These are phyloP conservation scores for Lizonia empirigonia DNA, from an alignment of 2,329 filamentous ascomycete genomes.

Conservation along the genomic window DNA sequence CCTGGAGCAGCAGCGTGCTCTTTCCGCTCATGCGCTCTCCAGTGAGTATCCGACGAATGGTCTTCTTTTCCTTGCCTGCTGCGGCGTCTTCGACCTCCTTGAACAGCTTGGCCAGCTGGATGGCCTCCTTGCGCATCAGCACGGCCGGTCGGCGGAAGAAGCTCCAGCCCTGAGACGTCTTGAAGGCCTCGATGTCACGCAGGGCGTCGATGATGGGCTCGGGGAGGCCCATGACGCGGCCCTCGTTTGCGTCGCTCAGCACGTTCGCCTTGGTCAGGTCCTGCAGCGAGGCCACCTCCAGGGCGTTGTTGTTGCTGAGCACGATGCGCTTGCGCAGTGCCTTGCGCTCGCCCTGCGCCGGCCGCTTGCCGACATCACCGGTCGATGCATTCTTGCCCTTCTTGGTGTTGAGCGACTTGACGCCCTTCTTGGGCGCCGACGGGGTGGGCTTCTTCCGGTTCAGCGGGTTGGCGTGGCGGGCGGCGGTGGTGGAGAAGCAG, in stretches of 20 bases:
- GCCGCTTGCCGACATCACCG: slow-evolving; percentile 57
- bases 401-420: slow-evolving; percentile 51
- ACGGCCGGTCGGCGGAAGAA: slow-evolving; percentile 83
- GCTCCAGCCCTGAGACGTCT: slow-evolving; percentile 84
- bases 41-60: slow-evolving; percentile 69
- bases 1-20: slow-evolving; percentile 83
- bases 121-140: slow-evolving; percentile 78
- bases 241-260: slow-evolving; percentile 54
- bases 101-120: slow-evolving; percentile 64
- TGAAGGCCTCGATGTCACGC: slow-evolving; percentile 86
- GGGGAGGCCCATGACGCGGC: slow-evolving; percentile 72
- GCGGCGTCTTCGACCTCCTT: slow-evolving; percentile 62
- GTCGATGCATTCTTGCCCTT: slow-evolving; percentile 49
- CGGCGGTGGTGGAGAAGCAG: slow-evolving; percentile 45
- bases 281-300: slow-evolving; percentile 72
- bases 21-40: slow-evolving; percentile 81
- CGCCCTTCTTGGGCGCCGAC: slow-evolving; percentile 43
- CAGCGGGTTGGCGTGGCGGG: slow-evolving; percentile 32
- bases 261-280: slow-evolving; percentile 64
- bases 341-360: slow-evolving; percentile 80
- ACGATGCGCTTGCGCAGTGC: slow-evolving; percentile 86
- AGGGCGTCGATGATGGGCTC: slow-evolving; percentile 76
- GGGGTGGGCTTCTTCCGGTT: slow-evolving; percentile 37
- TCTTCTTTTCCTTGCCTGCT: slow-evolving; percentile 58
- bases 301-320: slow-evolving; percentile 90